phyloP scores from a whole-genome alignment of 441 rosid species.

The Codiaeum variegatum region DNA sequence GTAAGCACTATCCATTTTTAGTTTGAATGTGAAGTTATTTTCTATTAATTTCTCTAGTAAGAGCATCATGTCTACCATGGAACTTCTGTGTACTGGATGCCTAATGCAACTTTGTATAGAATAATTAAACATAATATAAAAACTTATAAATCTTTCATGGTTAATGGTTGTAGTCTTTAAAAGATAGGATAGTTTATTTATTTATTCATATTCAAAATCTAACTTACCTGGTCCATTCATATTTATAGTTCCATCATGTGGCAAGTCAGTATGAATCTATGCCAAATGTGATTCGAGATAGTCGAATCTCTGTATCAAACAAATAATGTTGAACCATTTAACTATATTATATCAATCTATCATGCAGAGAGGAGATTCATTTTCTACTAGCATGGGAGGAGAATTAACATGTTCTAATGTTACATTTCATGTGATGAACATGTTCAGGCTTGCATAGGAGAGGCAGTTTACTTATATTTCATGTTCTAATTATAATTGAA shows the following conservation, averaged over 20 bases:
- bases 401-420: no score
- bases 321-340: background rate
- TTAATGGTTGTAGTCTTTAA: background rate
- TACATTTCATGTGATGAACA: no score
- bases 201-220: background rate
- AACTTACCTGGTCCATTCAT: background rate
- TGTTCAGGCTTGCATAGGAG: no score
- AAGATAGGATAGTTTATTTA: background rate
- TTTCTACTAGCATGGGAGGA: no score
- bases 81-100: background rate
- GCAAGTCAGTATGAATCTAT: background rate
- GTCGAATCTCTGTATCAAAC: background rate
- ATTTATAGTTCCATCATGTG: background rate
- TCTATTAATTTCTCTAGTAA: background rate
- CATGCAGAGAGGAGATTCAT: no score
- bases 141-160: no score
- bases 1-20: conserved; percentile 43
- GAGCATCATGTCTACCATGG: background rate
- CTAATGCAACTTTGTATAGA: background rate
- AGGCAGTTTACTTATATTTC: no score
- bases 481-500: no score
- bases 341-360: no score
- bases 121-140: background rate
- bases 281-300: background rate
- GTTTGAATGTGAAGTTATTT: background rate